Base-by-base conservation (phyloP, 139 green algal genomes). In the Micractinium sp. region DNA sequence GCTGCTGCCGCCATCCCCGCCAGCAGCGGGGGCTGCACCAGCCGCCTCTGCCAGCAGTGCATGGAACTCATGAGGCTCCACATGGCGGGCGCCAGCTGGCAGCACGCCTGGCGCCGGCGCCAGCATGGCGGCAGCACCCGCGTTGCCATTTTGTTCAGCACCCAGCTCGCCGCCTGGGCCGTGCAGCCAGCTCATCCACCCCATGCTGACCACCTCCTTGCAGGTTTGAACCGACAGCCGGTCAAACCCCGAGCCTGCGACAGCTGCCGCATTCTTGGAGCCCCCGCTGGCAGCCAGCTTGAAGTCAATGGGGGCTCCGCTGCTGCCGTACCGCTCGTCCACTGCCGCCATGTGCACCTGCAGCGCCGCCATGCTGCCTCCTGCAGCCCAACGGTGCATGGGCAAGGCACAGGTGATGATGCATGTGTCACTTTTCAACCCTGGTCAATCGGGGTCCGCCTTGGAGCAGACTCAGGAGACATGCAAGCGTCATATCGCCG, bases 151-250 rank as follows among this genome's bases (percentile, higher is more conserved):
- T 56, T 56, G 47, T 5, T 5, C 47, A 56, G 47, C 47, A 56
- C 47, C 47, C 47, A 56, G n/a, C 19, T 33, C 33, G 81, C 82
- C 25, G 81, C 2, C 29, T 0, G 31, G 29, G 80, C 35, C 69
- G 25, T 38, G 35, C 75, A 76, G 29, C 41, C 88, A 53, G 12
- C 90, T 88, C 7, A 78, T 66, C 1, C 79, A 76, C 4, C 93
- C 92, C 56, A 97, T 86, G 25, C 88, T 93, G 16, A 97, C 93
- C 13, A 97, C 89, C 90, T 97, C 95, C 85, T 93, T 90, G 53
- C 85, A 90, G 39, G 91, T 16, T 69, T 88, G 82, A 23, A 96
- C 89, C 3, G 82, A 31, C 33, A 96, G 91, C 0, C 36, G 47
- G 79, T 90, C 47, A 75, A 96, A 95, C 33, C 25, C 36, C 1